Conservation (phyloP, 331 rosid species). For the Rhamnella rubrinervis region DNA sequence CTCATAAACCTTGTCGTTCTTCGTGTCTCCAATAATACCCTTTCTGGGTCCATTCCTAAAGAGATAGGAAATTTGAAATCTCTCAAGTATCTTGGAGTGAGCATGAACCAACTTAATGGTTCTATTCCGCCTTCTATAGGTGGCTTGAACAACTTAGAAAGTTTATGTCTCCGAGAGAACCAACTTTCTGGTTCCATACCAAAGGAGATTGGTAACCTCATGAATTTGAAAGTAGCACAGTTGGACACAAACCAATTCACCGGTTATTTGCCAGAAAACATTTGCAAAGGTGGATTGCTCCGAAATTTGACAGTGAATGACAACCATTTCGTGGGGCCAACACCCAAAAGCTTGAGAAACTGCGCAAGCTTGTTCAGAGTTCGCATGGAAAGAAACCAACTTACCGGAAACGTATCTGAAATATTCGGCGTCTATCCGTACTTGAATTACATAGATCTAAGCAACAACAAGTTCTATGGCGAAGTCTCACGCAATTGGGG, state of each 20-base stretch:
- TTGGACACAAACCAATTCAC: slow-evolving; percentile 28
- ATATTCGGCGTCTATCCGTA: slow-evolving; percentile 50
- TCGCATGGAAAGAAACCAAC: slow-evolving; percentile 30
- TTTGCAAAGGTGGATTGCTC: slow-evolving; percentile 37
- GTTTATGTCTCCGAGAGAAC: slow-evolving; percentile 6
- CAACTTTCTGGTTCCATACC: slow-evolving; percentile 23
- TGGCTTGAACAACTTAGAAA: slow-evolving; percentile 1
- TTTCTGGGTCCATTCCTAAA: slow-evolving; percentile 20
- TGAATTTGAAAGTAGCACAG: slow-evolving; percentile 18
- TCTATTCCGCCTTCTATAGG: slow-evolving; percentile 12
- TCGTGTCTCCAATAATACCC: background rate
- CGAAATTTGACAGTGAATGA: background rate
- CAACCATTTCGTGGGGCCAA: slow-evolving; percentile 35
- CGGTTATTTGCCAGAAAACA: slow-evolving; percentile 39
- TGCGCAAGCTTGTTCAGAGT: slow-evolving; percentile 40
- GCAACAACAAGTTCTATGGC: slow-evolving; percentile 43
- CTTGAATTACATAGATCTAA: slow-evolving; percentile 24
- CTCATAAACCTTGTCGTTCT: background rate
- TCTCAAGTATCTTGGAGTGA: background rate
- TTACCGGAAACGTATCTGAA: slow-evolving; percentile 38
- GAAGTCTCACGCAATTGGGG: slow-evolving; percentile 42
- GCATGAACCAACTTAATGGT: slow-evolving; percentile 7
- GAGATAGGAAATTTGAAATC: slow-evolving; percentile 19
- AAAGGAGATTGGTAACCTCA: slow-evolving; percentile 16
- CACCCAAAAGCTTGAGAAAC: slow-evolving; percentile 42